A percentile compares a stretch with the other conserved stretches of the same genome.
Evolutionary conservation across 1,284 basidiomycete genomes (phyloP).

Genomic region (Tranzscheliella williamsii): DNA sequence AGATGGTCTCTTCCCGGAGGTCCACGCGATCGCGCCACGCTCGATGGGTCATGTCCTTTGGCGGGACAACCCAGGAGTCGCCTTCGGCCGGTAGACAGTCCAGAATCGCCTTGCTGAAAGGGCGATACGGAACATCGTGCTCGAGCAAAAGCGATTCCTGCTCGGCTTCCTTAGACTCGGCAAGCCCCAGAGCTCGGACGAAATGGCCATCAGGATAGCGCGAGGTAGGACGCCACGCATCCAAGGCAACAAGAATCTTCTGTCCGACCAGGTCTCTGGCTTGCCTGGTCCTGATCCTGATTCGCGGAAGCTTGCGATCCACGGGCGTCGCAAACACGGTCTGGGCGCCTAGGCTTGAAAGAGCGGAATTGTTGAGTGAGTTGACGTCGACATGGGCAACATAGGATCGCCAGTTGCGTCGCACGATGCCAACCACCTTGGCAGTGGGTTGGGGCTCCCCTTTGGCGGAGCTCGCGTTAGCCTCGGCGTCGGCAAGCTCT

Average conservation of each 20-base stretch:
- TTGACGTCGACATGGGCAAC: conserved; percentile 93
- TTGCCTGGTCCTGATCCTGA: conserved; percentile 91
- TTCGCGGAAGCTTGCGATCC: conserved; percentile 86
- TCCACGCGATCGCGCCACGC: conserved; percentile 88
- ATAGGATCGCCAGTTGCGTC: conserved; percentile 88
- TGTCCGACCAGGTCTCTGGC: conserved; percentile 84
- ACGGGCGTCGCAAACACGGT: conserved; percentile 94
- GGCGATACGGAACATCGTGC: conserved; percentile 93
- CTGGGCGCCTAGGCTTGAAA: conserved; percentile 81
- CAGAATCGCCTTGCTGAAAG: conserved; percentile 91
- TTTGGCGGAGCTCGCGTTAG: conserved; percentile 62
- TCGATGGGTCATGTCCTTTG: conserved; percentile 67
- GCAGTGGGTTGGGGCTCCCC: conserved; percentile 84
- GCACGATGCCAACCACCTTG: conserved; percentile 85
- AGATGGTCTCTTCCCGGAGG: conserved; percentile 81
- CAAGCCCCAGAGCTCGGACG: conserved; percentile 85
- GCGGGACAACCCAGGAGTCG: conserved; percentile 88
- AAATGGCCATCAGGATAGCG: conserved; percentile 98
- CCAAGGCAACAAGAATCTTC: conserved; percentile 94
- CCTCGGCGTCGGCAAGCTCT: conserved; percentile 57
- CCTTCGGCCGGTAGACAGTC: conserved; percentile 89
- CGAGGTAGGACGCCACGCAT: conserved; percentile 82
- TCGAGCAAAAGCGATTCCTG: conserved; percentile 92
- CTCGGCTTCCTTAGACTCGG: conserved; percentile 93
- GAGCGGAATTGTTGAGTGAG: conserved; percentile 73